Evolutionary conservation across 2,329 filamentous ascomycete species (phyloP).

Genomic region (Trichoderma oligosporum): DNA sequence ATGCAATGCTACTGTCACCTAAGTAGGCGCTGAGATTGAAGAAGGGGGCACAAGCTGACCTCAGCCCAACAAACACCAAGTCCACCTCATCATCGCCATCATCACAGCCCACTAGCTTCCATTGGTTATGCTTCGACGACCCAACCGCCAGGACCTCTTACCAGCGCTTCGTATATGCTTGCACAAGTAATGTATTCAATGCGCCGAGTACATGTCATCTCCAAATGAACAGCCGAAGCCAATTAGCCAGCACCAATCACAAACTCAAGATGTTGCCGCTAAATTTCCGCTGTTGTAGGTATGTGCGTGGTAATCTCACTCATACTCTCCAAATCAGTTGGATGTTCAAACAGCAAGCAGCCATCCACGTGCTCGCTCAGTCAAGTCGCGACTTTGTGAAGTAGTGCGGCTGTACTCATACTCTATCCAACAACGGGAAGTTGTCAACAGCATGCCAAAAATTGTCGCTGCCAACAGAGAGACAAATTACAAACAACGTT

Average conservation of each 20-base stretch:
- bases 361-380: background rate
- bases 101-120: slow-evolving; percentile 4
- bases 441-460: background rate
- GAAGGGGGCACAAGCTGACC: slow-evolving; percentile 7
- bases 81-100: background rate
- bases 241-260: slow-evolving; percentile 1
- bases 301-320: background rate
- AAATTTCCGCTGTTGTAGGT: background rate
- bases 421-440: background rate
- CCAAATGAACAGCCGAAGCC: background rate
- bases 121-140: background rate
- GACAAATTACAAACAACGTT: background rate
- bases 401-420: background rate
- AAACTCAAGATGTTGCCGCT: background rate
- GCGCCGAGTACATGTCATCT: background rate
- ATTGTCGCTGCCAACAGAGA: background rate
- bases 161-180: background rate
- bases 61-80: background rate
- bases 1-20: background rate
- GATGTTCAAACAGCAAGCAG: background rate
- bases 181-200: too few species aligned
- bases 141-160: slow-evolving; percentile 4
- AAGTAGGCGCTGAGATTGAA: background rate
- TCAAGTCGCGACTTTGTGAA: background rate
- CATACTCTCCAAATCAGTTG: background rate